Evolutionary conservation across 805 yeast species (phyloP), one percentile per base, ranked within the genome.

Genomic region (Candida montana): DNA sequence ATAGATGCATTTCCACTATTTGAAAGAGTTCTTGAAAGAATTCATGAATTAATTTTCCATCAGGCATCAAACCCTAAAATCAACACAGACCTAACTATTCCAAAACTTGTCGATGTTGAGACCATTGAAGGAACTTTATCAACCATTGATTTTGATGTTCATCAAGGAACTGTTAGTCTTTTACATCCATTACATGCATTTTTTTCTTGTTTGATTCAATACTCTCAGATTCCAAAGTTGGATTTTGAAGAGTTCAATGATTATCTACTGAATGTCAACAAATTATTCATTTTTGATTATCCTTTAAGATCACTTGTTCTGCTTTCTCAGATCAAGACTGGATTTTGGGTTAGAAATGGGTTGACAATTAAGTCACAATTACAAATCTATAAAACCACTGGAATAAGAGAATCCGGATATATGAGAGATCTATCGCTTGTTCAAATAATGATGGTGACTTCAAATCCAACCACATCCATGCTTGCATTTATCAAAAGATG

Each of bases 271-370:
- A 40, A 31, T 15, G 24, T 29, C 18, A 19, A 17, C 26, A 42
- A 43, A 41, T 27, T 18, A 9, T 27, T 19, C 9, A 18, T 36
- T 1, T 17, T 44, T 11, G 96, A 88, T 48, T 81, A 83, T 48
- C 83, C 96, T 0, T 59, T 93, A 17, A 70, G 95, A 43, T 82
- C 90, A 0, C 56, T 88, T 23, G 96, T 86, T 0, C 61, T 86
- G 8, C 62, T 87, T 49, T 78, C 96, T 0, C 97, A 93, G 54
- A 84, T 91, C 8, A 82, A 86, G 46, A 79, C 84, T 0, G 96
- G 96, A 0, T 74, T 83, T 42, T 91, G 98, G 98, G 96, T 91
- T 0, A 74, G 98, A 54, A 91, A 91, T 61, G 99, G 99, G 0
- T 74, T 77, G 44, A 82, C 90, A 31, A 79, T 88, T 5, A 71